Conservation (phyloP, 2,329 filamentous ascomycete species). For the Cordyceps pruinosa region DNA sequence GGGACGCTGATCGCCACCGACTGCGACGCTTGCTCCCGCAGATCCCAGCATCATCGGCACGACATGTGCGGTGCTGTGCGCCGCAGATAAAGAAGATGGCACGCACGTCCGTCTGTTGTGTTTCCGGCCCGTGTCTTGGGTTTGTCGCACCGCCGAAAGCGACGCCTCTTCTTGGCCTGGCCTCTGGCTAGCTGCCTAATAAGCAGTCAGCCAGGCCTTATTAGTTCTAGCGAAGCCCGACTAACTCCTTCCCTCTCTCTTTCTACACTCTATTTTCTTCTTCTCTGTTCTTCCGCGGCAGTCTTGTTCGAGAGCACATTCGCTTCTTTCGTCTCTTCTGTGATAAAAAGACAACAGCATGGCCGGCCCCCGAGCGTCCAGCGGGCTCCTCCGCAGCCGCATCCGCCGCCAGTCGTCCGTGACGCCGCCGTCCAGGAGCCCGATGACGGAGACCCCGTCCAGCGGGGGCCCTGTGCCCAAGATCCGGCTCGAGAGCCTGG, state of each 20-base stretch:
- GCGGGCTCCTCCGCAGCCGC: slow-evolving; percentile 13
- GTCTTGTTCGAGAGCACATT: too few relatives aligned
- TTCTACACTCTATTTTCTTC: background rate
- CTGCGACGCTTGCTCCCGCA: background rate
- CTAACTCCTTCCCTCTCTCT: background rate
- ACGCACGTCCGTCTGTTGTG: background rate
- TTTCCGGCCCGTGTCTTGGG: background rate
- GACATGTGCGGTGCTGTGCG: background rate
- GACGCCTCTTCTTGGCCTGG: background rate
- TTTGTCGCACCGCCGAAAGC: background rate
- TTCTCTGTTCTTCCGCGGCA: background rate
- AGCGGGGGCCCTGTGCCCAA: background rate
- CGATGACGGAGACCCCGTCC: slow-evolving; percentile 7
- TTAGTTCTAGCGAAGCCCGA: background rate
- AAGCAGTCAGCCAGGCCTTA: background rate
- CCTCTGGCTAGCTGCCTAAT: background rate
- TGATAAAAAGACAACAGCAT: background rate
- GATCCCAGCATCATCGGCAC: background rate
- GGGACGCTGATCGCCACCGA: slow-evolving; percentile 2
- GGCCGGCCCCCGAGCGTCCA: slow-evolving; percentile 14
- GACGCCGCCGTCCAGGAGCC: slow-evolving; percentile 4
- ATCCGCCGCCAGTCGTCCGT: slow-evolving; percentile 12
- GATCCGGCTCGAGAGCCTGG: slow-evolving; percentile 6
- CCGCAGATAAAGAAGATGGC: background rate
- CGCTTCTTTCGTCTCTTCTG: too few relatives aligned